phyloP scores from a whole-genome alignment of 441 rosid genomes.

The Populus hybrid region DNA sequence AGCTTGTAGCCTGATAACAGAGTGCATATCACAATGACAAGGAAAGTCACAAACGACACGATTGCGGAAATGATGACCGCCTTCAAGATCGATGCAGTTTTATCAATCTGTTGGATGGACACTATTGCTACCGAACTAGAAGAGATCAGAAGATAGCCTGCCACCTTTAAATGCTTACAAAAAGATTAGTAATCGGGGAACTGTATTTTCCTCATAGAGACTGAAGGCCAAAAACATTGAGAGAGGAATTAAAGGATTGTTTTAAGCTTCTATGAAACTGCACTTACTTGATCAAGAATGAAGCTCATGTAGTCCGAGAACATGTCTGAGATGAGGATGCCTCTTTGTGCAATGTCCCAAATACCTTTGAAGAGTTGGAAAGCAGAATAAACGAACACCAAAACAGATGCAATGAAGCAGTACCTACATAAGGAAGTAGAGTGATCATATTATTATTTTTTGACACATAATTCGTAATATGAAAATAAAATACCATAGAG shows the following conservation, averaged over 20 bases:
- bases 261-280: neutral
- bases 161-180: too few species aligned
- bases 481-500: neutral
- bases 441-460: neutral
- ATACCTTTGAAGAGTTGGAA: slow-evolving; percentile 70
- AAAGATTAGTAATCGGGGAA: neutral
- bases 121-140: too few species aligned
- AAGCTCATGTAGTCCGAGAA: slow-evolving; percentile 62
- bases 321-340: slow-evolving; percentile 56
- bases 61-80: slow-evolving; percentile 36
- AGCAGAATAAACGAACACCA: slow-evolving; percentile 52
- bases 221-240: too few species aligned
- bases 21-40: slow-evolving; percentile 36
- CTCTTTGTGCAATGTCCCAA: slow-evolving; percentile 59
- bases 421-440: slow-evolving; percentile 42
- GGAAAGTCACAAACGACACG: slow-evolving; percentile 48
- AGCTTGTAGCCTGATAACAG: slow-evolving; percentile 66
- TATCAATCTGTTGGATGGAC: neutral
- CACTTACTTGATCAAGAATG: slow-evolving; percentile 65
- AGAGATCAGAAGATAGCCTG: too few species aligned
- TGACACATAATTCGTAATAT: neutral
- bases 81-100: slow-evolving; percentile 34
- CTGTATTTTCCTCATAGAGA: too few species aligned
- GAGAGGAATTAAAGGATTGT: neutral
- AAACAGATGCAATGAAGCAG: slow-evolving; percentile 45